Evolutionary conservation across 768 basidiomycete genomes (phyloP).

Genomic region (Clitopilus passeckerianus): DNA sequence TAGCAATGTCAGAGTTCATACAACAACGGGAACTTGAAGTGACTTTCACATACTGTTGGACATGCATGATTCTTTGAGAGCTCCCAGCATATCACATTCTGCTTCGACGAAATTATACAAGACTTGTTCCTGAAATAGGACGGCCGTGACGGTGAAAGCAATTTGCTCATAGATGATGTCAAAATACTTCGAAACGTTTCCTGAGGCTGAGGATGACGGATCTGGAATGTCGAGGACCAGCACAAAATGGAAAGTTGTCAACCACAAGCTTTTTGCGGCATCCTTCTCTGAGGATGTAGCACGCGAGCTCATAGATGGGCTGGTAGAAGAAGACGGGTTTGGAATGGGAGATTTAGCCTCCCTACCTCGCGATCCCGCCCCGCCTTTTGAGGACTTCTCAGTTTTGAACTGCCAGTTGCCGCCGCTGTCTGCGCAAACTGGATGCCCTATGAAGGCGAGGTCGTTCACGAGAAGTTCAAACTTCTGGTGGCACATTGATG

Average conservation of each 20-base stretch:
- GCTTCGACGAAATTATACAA: conserved; percentile 79
- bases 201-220: conserved; percentile 78
- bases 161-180: conserved; percentile 88
- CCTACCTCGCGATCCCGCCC: conserved; percentile 47
- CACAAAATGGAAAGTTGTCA: conserved; percentile 82
- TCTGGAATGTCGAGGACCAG: conserved; percentile 87
- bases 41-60: conserved; percentile 44
- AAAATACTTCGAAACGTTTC: conserved; percentile 73
- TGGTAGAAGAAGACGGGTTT: background rate
- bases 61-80: conserved; percentile 66
- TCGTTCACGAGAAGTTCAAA: conserved; percentile 92
- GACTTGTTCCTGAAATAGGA: conserved; percentile 89
- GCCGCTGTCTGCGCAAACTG: conserved; percentile 74
- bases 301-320: conserved; percentile 20
- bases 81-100: conserved; percentile 68
- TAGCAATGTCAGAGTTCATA: background rate
- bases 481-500: conserved; percentile 85
- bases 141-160: conserved; percentile 86
- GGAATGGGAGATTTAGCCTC: conserved; percentile 32
- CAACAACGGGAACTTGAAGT: conserved; percentile 6
- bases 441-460: conserved; percentile 91
- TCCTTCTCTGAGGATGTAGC: conserved; percentile 29
- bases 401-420: conserved; percentile 72
- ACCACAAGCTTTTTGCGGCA: conserved; percentile 37
- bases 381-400: conserved; percentile 34